Percentiles rank a stretch among this genome's conserved stretches.
Conservation (phyloP, 495 filamentous ascomycete species). For the Hypomontagnella monticulosa region DNA sequence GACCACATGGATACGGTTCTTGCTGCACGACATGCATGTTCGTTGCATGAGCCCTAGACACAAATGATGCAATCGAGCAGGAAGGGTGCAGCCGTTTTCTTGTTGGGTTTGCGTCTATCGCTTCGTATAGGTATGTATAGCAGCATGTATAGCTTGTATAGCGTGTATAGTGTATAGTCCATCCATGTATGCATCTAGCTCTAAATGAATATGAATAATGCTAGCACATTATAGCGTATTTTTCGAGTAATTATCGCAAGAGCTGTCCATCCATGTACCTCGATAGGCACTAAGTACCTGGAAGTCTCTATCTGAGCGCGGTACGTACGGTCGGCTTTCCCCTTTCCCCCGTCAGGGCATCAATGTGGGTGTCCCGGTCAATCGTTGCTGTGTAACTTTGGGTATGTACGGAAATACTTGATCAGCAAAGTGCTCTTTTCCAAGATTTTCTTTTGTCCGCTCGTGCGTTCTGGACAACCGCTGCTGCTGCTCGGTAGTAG, state of each 20-base stretch:
- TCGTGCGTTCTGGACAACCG: constrained; percentile 21
- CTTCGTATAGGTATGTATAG: neutral
- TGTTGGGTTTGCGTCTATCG: too few species aligned
- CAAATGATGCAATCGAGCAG: constrained; percentile 23
- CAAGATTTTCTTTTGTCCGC: neutral
- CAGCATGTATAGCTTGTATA: too few species aligned
- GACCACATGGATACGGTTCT: constrained; percentile 1
- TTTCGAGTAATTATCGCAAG: too few species aligned
- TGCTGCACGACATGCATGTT: constrained; percentile 35
- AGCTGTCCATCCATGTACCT: too few species aligned
- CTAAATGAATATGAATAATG: too few species aligned
- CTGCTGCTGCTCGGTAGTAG: constrained; percentile 13
- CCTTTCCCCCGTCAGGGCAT: neutral
- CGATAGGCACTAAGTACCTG: too few species aligned
- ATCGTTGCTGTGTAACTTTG: neutral
- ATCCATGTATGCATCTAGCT: too few species aligned
- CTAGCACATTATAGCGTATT: too few species aligned
- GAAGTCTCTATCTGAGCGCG: too few species aligned
- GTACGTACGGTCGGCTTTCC: too few species aligned
- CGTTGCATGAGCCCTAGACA: constrained; percentile 25
- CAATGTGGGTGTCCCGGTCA: neutral
- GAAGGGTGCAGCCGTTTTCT: neutral
- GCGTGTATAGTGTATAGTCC: too few species aligned
- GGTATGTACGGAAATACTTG: neutral
- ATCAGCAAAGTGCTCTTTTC: neutral